Percentiles rank a stretch among this genome's conserved stretches.
phyloP scores from a whole-genome alignment of 2,329 filamentous ascomycete species.

The Pleomassaria siparia region DNA sequence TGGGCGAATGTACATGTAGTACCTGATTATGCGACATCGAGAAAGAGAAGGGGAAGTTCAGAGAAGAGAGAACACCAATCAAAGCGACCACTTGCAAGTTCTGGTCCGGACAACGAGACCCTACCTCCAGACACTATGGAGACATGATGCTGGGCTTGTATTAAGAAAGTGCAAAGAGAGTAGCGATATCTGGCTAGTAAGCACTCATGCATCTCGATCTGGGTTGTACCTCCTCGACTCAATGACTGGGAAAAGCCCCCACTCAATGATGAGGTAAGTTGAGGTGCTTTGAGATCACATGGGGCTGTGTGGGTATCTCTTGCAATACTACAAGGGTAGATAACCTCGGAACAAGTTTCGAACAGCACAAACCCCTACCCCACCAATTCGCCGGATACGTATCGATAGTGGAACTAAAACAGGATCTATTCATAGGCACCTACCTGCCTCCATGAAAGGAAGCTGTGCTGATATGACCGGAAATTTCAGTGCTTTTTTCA shows the following conservation, averaged over 20 bases:
- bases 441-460: not conserved
- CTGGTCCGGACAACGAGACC: constrained; percentile 16
- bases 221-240: too few relatives aligned
- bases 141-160: constrained; percentile 10
- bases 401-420: not conserved
- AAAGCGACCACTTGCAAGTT: constrained; percentile 15
- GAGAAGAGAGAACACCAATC: not conserved
- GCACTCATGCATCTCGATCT: too few relatives aligned
- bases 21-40: constrained; percentile 12
- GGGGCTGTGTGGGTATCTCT: not conserved
- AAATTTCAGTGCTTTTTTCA: constrained; percentile 25
- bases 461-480: constrained; percentile 6
- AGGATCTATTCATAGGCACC: not conserved
- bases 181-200: not conserved
- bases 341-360: not conserved
- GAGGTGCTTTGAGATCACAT: not conserved
- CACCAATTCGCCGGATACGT: not conserved
- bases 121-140: constrained; percentile 39
- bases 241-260: too few relatives aligned
- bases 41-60: constrained; percentile 25
- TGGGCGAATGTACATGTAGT: constrained; percentile 76
- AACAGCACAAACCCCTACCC: not conserved
- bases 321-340: not conserved
- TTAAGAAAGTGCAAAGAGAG: not conserved
- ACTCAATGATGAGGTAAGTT: not conserved